phyloP scores from a whole-genome alignment of 2,329 filamentous ascomycete genomes.

The Phyllosticta paracitricarpa region DNA sequence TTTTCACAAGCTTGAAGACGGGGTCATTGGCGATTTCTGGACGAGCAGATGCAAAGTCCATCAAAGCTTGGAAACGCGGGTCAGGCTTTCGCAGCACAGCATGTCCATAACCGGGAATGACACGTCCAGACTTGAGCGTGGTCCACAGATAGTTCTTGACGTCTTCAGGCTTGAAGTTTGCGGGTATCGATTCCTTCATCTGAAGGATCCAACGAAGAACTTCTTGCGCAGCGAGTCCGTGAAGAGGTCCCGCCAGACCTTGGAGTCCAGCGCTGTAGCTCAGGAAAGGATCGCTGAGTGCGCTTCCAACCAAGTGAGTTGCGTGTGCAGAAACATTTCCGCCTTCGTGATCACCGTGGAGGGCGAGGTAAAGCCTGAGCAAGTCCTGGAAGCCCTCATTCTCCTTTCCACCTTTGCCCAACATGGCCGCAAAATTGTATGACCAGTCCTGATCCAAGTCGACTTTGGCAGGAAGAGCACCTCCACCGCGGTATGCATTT shows the following conservation, averaged over 20 bases:
- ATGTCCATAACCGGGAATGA: constrained; percentile 91
- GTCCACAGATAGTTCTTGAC: constrained; percentile 86
- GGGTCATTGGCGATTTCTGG: constrained; percentile 80
- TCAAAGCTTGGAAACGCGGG: constrained; percentile 89
- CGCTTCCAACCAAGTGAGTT: constrained; percentile 89
- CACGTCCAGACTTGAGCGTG: constrained; percentile 85
- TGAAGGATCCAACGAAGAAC: constrained; percentile 93
- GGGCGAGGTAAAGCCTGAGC: constrained; percentile 82
- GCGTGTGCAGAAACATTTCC: constrained; percentile 95
- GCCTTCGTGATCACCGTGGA: constrained; percentile 96
- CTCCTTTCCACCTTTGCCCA: constrained; percentile 79
- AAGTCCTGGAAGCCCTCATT: constrained; percentile 94
- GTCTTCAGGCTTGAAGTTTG: constrained; percentile 66
- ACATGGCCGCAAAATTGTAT: constrained; percentile 95
- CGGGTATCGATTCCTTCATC: constrained; percentile 84
- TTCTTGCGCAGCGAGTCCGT: constrained; percentile 91
- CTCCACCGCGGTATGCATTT: constrained; percentile 67
- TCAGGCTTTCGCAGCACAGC: constrained; percentile 95
- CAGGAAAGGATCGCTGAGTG: constrained; percentile 88
- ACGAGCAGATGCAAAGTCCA: constrained; percentile 83
- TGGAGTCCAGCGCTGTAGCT: constrained; percentile 94
- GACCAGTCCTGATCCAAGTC: constrained; percentile 90
- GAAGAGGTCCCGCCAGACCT: constrained; percentile 86
- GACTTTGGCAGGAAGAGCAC: constrained; percentile 63
- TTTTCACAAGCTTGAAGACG: constrained; percentile 87